These are phyloP conservation scores for Chaetomium strumarium DNA, from an alignment of 2,329 filamentous ascomycete species.

Conservation along the genomic window DNA sequence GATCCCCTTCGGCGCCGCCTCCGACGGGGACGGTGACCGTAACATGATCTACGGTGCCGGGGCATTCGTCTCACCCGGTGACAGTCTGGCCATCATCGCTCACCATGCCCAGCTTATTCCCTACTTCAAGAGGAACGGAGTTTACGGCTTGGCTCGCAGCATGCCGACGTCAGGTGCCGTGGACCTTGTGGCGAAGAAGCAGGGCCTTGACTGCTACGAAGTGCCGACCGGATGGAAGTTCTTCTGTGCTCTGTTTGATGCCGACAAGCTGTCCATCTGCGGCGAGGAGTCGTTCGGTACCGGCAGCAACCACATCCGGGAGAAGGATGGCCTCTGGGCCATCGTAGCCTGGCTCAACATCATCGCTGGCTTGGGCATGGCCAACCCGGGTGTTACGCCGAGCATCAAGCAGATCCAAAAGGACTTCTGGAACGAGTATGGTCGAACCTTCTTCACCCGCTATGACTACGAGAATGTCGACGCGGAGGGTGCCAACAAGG, in stretches of 20 bases:
- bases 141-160: slow-evolving; percentile 89
- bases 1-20: slow-evolving; percentile 94
- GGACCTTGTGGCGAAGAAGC: slow-evolving; percentile 91
- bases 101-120: slow-evolving; percentile 95
- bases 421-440: slow-evolving; percentile 95
- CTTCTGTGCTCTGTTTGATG: slow-evolving; percentile 94
- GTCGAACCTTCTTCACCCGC: slow-evolving; percentile 96
- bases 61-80: slow-evolving; percentile 91
- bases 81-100: slow-evolving; percentile 95
- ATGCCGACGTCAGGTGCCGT: slow-evolving; percentile 97
- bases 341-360: slow-evolving; percentile 98
- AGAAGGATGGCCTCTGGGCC: slow-evolving; percentile 98
- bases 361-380: slow-evolving; percentile 85
- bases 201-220: slow-evolving; percentile 87
- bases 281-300: slow-evolving; percentile 98
- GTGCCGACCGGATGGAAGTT: slow-evolving; percentile 99
- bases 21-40: slow-evolving; percentile 93
- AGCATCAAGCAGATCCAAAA: slow-evolving; percentile 95
- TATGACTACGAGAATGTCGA: slow-evolving; percentile 98
- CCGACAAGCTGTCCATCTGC: slow-evolving; percentile 94
- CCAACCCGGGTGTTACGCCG: slow-evolving; percentile 71
- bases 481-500: slow-evolving; percentile 82
- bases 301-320: slow-evolving; percentile 95
- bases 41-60: slow-evolving; percentile 99
- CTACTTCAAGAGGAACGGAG: slow-evolving; percentile 96